Percentiles rank a stretch among this genome's conserved stretches.
Evolutionary conservation across 768 basidiomycete genomes (phyloP).

Genomic region (Mycena pura): DNA sequence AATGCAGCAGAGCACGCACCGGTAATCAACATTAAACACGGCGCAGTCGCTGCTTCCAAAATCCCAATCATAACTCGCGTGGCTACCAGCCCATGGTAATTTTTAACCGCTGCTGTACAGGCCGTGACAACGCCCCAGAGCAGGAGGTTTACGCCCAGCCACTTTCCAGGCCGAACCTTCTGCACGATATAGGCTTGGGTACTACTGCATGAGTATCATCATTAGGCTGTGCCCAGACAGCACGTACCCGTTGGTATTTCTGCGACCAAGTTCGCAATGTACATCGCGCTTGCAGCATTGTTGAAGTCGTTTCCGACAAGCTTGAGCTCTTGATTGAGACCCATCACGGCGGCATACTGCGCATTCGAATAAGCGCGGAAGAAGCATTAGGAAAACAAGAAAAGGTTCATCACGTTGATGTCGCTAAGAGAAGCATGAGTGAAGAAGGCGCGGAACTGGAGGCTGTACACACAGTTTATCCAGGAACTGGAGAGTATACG

Average conservation of each 20-base stretch:
- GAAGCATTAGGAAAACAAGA: neutral
- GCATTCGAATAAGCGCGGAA: neutral
- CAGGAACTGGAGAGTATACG: slow-evolving; percentile 23
- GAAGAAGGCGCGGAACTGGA: neutral
- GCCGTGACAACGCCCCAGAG: slow-evolving; percentile 26
- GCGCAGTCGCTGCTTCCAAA: slow-evolving; percentile 24
- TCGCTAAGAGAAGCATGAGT: slow-evolving; percentile 1
- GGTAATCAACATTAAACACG: slow-evolving; percentile 27
- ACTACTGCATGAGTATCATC: too few species aligned
- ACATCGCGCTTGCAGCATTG: slow-evolving; percentile 25
- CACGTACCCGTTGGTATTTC: slow-evolving; percentile 23
- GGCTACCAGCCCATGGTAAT: slow-evolving; percentile 20
- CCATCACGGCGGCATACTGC: slow-evolving; percentile 28
- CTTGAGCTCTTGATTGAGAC: slow-evolving; percentile 21
- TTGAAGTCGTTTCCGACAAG: slow-evolving; percentile 25
- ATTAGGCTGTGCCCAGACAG: neutral
- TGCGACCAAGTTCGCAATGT: slow-evolving; percentile 24
- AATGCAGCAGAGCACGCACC: slow-evolving; percentile 2
- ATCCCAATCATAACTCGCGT: slow-evolving; percentile 23
- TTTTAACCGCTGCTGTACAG: slow-evolving; percentile 20
- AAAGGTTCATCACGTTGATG: slow-evolving; percentile 19
- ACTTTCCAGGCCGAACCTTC: slow-evolving; percentile 25
- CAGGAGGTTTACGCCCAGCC: slow-evolving; percentile 24
- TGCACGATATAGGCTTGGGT: slow-evolving; percentile 25
- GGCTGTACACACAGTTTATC: slow-evolving; percentile 23